Base-by-base conservation (phyloP, 305 asterid species). In the Fraxinus sp. region DNA sequence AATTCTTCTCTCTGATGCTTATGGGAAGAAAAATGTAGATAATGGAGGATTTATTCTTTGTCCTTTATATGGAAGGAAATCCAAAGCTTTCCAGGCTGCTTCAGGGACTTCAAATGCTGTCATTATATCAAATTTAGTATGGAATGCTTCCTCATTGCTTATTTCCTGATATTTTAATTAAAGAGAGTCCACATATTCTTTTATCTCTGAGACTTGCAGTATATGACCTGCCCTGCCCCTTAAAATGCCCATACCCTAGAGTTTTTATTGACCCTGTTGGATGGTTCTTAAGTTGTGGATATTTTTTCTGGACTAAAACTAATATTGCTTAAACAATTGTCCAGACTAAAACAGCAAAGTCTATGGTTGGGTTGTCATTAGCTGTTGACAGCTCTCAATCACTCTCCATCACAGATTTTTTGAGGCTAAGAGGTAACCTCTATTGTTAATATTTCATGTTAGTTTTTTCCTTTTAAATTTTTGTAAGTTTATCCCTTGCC, bases 61-160 rank as follows among this genome's bases (percentile, higher is more conserved):
- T 88, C 92, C 99, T 46, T 86, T 95, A 78, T 95, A 93, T 89
- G 98, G 99, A 86, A 92, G 98, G 88, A 97, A 97, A 90, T 95
- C 98, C 35, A 97, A 97, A 90, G 98, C 99, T 84, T 97, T 97
- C 88, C 98, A 92, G 87, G 98, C 97, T 84, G 93, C 98, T 90
- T 90, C 98, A 24, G 99, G 98, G 87, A 87, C 94, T 86, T 89
- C 98, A 79, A 92, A 90, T 89, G 87, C 95, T 84, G 86, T 90
- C 82, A 90, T 95, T 78, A 83, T 92, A 86, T 89, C 95, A 81
- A 89, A 87, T 89, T 81, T 97, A 89, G 99, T 96, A 91, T 20
- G 91, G 74, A 84, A 52, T 75, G 75, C 36, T 62, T 76, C 36
- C 16, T 35, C 82, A 59, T 86, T 82, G 39, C 62, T 81, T 52